A percentile compares a stretch with the other conserved stretches of the same genome.
These are phyloP conservation scores for Colletotrichum brevisporum DNA, from an alignment of 2,329 filamentous ascomycete genomes.

Conservation along the genomic window DNA sequence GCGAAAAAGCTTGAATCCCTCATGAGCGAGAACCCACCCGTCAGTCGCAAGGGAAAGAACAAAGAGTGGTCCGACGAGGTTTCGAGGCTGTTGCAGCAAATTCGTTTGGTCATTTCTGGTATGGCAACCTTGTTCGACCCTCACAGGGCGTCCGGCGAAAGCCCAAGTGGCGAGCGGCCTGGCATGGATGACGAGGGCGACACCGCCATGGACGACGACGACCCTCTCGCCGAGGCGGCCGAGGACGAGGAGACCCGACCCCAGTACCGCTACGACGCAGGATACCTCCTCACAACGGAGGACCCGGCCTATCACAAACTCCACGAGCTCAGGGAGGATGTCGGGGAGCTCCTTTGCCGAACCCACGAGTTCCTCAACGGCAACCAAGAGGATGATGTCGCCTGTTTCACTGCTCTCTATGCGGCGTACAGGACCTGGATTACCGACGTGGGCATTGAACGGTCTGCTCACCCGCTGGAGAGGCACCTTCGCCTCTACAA, in stretches of 20 bases:
- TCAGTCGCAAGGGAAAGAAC: conserved; percentile 93
- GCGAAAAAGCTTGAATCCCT: conserved; percentile 81
- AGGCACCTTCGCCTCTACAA: conserved; percentile 87
- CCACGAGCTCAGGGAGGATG: conserved; percentile 83
- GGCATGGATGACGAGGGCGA: conserved; percentile 67
- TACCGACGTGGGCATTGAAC: conserved; percentile 95
- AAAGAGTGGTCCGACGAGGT: conserved; percentile 99
- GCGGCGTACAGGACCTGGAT: conserved; percentile 96
- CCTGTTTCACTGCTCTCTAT: conserved; percentile 94
- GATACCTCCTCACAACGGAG: conserved; percentile 79
- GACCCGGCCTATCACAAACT: conserved; percentile 78
- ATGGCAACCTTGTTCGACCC: conserved; percentile 92
- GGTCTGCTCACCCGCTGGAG: conserved; percentile 93
- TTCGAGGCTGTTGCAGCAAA: conserved; percentile 87
- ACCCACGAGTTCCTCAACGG: conserved; percentile 87
- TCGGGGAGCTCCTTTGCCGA: conserved; percentile 84
- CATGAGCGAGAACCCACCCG: conserved; percentile 84
- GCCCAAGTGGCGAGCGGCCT: conserved; percentile 45
- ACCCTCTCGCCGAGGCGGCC: conserved; percentile 72
- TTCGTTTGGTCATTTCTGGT: conserved; percentile 91
- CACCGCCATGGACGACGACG: conserved; percentile 58
- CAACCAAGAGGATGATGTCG: conserved; percentile 94
- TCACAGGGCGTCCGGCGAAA: conserved; percentile 73
- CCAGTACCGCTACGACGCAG: conserved; percentile 89
- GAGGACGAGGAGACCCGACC: conserved; percentile 88